Evolutionary conservation across 2,329 filamentous ascomycete species (phyloP), one percentile per base, ranked within the genome.

Genomic region (Ophiostoma sp.): DNA sequence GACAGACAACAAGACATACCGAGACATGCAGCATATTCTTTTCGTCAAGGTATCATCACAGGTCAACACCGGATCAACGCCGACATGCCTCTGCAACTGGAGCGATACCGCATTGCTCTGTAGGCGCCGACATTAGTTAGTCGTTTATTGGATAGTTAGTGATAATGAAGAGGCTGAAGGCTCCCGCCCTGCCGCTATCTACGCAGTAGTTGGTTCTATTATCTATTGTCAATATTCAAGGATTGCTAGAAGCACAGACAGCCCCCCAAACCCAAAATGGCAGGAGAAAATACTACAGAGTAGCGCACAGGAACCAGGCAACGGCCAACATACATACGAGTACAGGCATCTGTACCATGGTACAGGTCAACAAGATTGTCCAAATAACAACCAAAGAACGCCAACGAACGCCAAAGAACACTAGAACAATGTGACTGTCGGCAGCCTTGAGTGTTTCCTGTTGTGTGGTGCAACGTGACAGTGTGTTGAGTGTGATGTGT

Each of bases 1-100:
- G 52, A 57, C 52, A 23, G 52, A n/a, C n/a, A 27, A 57, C 52
- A n/a, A 57, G 52, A 57, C 52, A 57, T 57, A 57, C 52, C 52
- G 15, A 57, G 52, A 31, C 52, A 27, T 27, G 52, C 52, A 57
- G 52, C 11, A 27, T 2, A 17, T 11, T n/a, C n/a, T 15, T 13
- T 15, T 17, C 23, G n/a, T 27, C 52, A 57, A 27, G 52, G n/a
- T 15, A 15, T 39, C 36, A 39, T 39, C 10, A 11, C 36, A 39
- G 36, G 36, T 10, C 36, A 39, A 39, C 44, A 1, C 44, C 44
- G n/a, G 17, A 8, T 20, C 44, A 48, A 17, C 15, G 17, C 15
- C 44, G 17, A 48, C 20, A 48, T 48, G 44, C 20, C 44, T 17
- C 17, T 48, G 17, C 15, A 17, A 48, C 44, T 44, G 5, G 3